Percentiles rank a stretch among this genome's conserved stretches.
Evolutionary conservation across 805 yeast species (phyloP).

Genomic region (Wickerhamiella dianesei): DNA sequence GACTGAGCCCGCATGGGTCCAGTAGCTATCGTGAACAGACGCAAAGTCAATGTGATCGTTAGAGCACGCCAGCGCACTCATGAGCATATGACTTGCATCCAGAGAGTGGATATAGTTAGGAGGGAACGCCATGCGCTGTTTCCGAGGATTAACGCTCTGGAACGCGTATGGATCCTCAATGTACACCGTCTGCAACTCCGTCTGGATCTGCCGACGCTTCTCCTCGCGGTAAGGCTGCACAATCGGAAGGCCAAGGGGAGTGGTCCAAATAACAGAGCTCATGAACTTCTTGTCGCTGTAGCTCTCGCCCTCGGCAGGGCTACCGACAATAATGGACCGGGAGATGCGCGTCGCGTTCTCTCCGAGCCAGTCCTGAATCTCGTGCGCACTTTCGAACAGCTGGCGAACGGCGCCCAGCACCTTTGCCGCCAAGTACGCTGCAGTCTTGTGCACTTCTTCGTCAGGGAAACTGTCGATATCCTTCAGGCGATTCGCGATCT

Average conservation of each 20-base stretch:
- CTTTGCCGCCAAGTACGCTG: conserved; percentile 57
- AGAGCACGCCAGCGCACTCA: conserved; percentile 72
- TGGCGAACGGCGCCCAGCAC: conserved; percentile 78
- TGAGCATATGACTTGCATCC: conserved; percentile 93
- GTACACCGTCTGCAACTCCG: conserved; percentile 76
- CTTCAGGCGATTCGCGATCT: conserved; percentile 64
- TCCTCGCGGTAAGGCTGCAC: conserved; percentile 87
- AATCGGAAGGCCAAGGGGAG: conserved; percentile 88
- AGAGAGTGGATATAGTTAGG: conserved; percentile 91
- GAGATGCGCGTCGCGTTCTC: conserved; percentile 71
- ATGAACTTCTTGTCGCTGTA: conserved; percentile 34
- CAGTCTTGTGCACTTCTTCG: conserved; percentile 33
- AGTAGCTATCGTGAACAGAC: conserved; percentile 92
- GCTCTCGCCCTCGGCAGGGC: conserved; percentile 5
- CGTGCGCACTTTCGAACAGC: conserved; percentile 81
- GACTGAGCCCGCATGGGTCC: conserved; percentile 91
- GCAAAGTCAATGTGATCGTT: conserved; percentile 61
- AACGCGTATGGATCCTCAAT: conserved; percentile 80
- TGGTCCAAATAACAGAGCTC: conserved; percentile 93
- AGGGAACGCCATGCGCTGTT: conserved; percentile 87
- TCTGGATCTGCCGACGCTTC: conserved; percentile 51
- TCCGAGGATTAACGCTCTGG: conserved; percentile 70
- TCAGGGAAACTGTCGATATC: conserved; percentile 40
- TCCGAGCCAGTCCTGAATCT: conserved; percentile 93
- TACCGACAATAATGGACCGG: conserved; percentile 48